Percentiles rank a stretch among this genome's conserved stretches.
Evolutionary conservation across 495 filamentous ascomycete genomes (phyloP).

Genomic region (Neurospora hispaniola): DNA sequence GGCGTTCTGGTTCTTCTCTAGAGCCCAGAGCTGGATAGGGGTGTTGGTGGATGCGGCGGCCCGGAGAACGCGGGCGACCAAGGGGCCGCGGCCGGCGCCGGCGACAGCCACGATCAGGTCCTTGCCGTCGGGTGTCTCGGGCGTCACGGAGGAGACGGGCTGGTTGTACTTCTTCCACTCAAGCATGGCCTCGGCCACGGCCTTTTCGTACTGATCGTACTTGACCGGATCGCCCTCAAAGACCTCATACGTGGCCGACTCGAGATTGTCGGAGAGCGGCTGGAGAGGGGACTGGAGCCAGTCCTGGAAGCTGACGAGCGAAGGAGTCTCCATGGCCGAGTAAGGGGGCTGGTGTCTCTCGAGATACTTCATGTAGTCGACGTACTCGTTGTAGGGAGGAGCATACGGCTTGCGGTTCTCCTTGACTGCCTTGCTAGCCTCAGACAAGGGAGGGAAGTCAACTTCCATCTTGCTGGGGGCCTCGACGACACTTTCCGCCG

Average conservation of each 20-base stretch:
- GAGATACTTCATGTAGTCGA: constrained; percentile 73
- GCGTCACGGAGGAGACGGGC: constrained; percentile 47
- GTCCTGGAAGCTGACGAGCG: constrained; percentile 55
- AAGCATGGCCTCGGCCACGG: constrained; percentile 68
- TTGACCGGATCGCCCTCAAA: constrained; percentile 98
- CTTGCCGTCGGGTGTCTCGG: constrained; percentile 31
- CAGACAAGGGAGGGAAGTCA: constrained; percentile 57
- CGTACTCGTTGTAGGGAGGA: constrained; percentile 40
- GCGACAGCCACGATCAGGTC: constrained; percentile 84
- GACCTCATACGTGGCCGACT: constrained; percentile 95
- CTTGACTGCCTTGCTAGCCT: constrained; percentile 38
- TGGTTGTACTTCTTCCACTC: constrained; percentile 67
- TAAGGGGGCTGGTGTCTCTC: constrained; percentile 68
- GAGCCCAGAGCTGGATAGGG: constrained; percentile 71
- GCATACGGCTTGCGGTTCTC: constrained; percentile 18
- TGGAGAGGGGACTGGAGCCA: constrained; percentile 92
- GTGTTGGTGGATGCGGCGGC: constrained; percentile 70
- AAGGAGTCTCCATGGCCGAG: constrained; percentile 33
- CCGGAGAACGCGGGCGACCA: constrained; percentile 74
- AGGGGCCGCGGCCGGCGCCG: constrained; percentile 81
- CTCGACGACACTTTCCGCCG: constrained; percentile 39
- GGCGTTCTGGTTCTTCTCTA: constrained; percentile 98
- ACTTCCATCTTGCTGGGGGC: constrained; percentile 30
- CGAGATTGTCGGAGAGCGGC: constrained; percentile 89
- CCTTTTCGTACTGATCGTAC: constrained; percentile 88